Evolutionary conservation across 352 stramenopile genomes (phyloP), one percentile per base, ranked within the genome.

Genomic region (Pythium coloratum): DNA sequence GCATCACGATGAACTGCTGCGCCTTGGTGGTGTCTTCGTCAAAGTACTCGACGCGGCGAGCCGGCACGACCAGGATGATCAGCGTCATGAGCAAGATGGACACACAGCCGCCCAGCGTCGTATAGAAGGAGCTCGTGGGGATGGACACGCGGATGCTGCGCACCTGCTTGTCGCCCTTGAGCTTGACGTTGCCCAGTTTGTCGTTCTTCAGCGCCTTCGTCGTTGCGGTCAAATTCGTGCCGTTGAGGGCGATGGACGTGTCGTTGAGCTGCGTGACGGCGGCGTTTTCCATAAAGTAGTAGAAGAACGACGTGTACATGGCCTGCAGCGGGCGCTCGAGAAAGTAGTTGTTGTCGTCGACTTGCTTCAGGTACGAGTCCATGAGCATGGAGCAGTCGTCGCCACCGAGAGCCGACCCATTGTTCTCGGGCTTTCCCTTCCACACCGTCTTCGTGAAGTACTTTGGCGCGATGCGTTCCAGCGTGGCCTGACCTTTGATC

Each of bases 231-330:
- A 12, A 6, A 40, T 46, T 47, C 20, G 62, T 60, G n/a, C 28
- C 18, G 55, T 57, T 64, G 0, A 64, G 6, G 5, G 47, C 47
- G 20, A 65, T 9, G 14, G 54, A 32, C 26, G 59, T 61, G 36
- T 68, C 49, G 40, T 73, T 65, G 44, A 72, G 46, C 28, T 62
- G 18, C 24, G 46, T 85, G 14, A 79, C 76, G 0, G 71, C 70
- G 1, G 68, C 80, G 26, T 79, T 54, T 51, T 82, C 69, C 28
- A 86, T 81, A 20, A 89, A 30, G 50, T 82, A 89, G 49, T 80
- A 84, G 10, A 89, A 53, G 55, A 73, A 75, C 8, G 78, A 76
- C 16, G 75, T 86, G 67, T 86, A 86, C 66, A 83, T 70, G 0
- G 65, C 47, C 58, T 86, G 81, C 5, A 82, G 55, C 2, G 78